Base-by-base conservation (phyloP, 1,284 basidiomycete genomes). In the Pyrrhoderma lamaoense region DNA sequence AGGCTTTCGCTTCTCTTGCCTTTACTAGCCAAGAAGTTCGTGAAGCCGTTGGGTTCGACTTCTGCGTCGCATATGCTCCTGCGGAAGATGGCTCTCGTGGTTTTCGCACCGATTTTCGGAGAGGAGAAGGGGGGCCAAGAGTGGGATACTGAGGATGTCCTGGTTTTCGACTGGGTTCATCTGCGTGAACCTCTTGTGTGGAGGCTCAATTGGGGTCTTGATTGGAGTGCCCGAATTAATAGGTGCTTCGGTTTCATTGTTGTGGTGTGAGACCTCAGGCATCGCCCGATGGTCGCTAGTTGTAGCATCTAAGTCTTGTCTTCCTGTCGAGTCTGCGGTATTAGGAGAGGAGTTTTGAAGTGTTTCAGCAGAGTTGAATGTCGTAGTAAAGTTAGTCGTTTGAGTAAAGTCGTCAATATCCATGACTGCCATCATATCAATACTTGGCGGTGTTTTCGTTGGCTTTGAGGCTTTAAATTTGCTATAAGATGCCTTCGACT, bases 11-110 rank as follows among this genome's bases (percentile, higher is more conserved):
- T 61, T 88, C 85, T 39, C 85, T 74, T 11, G 81, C 83, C 59
- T 85, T 86, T 62, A 76, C 78, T 51, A 89, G 63, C 86, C 87
- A 89, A 0, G 86, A 89, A 11, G 83, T 81, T 22, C 86, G 77
- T 9, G 67, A 70, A 16, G 65, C 56, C 7, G 68, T 68, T 42
- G 69, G 66, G 4, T 76, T 73, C 14, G 38, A 27, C 23, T 64
- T 62, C 14, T 54, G 56, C 16, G 45, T 55, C 18, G 55, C 40
- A 2, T 69, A 66, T 8, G 65, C 53, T 8, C 38, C 21, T 40
- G 38, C n/a, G 5, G 8, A 14, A 7, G 38, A 40, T 22, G 70
- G 64, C 38, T 83, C 82, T 25, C 72, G 70, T 21, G 67, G 60
- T 14, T 68, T 59, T 25, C 77, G 77, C 54, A 76, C 73, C 0